phyloP scores from a whole-genome alignment of 345 rosid species.

The Hypericum perforatum region DNA sequence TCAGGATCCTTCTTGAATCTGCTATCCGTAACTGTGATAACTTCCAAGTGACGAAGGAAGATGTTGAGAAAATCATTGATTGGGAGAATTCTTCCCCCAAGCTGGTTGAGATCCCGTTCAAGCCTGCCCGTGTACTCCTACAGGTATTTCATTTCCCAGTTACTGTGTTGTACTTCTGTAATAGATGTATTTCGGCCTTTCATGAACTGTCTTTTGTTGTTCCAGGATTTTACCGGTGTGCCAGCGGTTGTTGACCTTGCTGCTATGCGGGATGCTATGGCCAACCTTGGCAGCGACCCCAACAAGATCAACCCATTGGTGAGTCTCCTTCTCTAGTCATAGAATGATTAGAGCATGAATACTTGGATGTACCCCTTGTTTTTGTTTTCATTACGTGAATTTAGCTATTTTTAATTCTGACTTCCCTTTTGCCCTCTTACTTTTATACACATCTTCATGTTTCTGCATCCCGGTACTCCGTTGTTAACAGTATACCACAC shows the following conservation, averaged over 20 bases:
- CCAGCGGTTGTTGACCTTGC: conserved; percentile 99
- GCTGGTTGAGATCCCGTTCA: neutral
- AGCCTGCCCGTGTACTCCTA: conserved; percentile 4
- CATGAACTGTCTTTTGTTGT: neutral
- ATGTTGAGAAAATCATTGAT: conserved; percentile 5
- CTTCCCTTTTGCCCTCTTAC: too few species aligned
- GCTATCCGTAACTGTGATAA: conserved; percentile 4
- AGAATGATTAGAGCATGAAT: neutral
- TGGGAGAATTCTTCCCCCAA: conserved; percentile 5
- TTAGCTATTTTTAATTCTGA: too few species aligned
- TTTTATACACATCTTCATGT: too few species aligned
- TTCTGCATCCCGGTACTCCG: too few species aligned
- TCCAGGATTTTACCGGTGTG: conserved; percentile 98
- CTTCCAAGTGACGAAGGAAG: conserved; percentile 4
- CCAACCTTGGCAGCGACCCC: conserved; percentile 75
- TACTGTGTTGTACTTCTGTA: neutral
- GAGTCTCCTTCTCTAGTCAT: neutral
- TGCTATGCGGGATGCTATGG: conserved; percentile 99
- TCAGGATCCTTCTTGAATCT: conserved; percentile 1
- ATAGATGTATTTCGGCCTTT: neutral
- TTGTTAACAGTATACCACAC: too few species aligned
- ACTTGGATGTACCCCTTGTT: too few species aligned
- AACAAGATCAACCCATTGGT: conserved; percentile 91
- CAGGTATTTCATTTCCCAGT: neutral
- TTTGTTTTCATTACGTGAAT: too few species aligned